phyloP scores from a whole-genome alignment of 1,284 basidiomycete species.

The Coniferiporia sulphurascens region DNA sequence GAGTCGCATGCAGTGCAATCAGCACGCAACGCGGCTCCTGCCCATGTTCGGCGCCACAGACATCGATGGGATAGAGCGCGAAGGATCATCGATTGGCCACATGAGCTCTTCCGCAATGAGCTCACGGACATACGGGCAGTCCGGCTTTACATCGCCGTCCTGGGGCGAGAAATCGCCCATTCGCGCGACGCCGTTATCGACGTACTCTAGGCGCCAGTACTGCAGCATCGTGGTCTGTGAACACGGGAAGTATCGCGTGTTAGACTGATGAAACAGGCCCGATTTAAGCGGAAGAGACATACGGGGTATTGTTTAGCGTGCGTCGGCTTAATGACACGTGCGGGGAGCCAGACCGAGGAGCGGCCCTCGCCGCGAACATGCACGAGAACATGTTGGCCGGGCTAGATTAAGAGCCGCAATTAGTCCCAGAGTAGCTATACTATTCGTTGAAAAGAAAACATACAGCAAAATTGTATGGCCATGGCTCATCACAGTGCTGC shows the following conservation, averaged over 20 bases:
- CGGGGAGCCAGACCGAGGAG: constrained; percentile 16
- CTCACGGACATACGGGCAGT: constrained; percentile 19
- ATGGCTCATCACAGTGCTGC: constrained; percentile 19
- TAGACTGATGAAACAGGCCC: no score
- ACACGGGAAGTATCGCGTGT: not conserved
- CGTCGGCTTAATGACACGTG: constrained; percentile 15
- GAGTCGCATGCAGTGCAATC: not conserved
- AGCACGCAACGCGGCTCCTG: constrained; percentile 15
- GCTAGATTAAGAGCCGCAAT: not conserved
- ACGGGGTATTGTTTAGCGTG: constrained; percentile 13
- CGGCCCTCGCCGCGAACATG: constrained; percentile 18
- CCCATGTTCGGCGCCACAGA: constrained; percentile 3
- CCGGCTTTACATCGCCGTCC: constrained; percentile 19
- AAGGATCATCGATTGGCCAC: constrained; percentile 19
- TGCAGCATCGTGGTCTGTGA: constrained; percentile 12
- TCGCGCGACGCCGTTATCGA: constrained; percentile 10
- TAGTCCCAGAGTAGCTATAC: not conserved
- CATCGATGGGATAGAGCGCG: constrained; percentile 15
- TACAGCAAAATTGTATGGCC: constrained; percentile 17
- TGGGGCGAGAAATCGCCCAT: constrained; percentile 16
- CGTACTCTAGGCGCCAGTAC: constrained; percentile 16
- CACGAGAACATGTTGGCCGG: constrained; percentile 17
- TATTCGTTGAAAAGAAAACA: not conserved
- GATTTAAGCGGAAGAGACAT: not conserved
- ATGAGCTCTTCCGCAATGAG: constrained; percentile 19